Percentiles rank a stretch among this genome's conserved stretches.
phyloP scores from a whole-genome alignment of 345 rosid species.

The Salix viminalis region DNA sequence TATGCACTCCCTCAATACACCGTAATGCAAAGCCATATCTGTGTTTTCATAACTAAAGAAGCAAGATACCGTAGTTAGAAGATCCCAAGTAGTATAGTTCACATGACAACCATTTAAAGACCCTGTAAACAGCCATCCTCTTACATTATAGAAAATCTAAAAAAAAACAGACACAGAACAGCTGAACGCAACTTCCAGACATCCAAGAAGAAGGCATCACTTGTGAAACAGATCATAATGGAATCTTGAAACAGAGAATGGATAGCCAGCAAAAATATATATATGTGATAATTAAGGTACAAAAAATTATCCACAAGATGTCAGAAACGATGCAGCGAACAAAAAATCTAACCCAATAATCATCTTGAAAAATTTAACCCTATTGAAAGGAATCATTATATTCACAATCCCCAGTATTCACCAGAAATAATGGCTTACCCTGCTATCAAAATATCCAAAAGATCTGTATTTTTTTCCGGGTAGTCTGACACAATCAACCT shows the following conservation, averaged over 20 bases:
- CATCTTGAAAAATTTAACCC: no score
- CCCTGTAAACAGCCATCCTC: neutral
- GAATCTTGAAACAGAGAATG: neutral
- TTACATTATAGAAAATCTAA: neutral
- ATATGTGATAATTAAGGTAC: no score
- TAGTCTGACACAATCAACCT: constrained; percentile 90
- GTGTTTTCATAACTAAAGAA: constrained; percentile 60
- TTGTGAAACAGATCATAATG: no score
- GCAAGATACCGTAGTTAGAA: constrained; percentile 12
- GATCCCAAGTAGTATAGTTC: neutral
- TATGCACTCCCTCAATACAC: constrained; percentile 43
- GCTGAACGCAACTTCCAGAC: neutral
- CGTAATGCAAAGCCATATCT: constrained; percentile 95
- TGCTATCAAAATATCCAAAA: constrained; percentile 63
- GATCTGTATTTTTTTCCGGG: constrained; percentile 77
- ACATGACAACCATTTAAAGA: neutral
- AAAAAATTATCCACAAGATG: no score
- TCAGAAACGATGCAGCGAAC: no score
- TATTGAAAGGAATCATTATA: neutral
- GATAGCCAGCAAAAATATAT: no score
- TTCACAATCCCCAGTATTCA: neutral
- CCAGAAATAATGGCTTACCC: constrained; percentile 49
- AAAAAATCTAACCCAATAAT: no score
- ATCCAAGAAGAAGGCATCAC: neutral
- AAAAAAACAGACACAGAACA: neutral